Base-by-base conservation (phyloP, 2,329 filamentous ascomycete genomes). In the Ceratocystis ficicola region DNA sequence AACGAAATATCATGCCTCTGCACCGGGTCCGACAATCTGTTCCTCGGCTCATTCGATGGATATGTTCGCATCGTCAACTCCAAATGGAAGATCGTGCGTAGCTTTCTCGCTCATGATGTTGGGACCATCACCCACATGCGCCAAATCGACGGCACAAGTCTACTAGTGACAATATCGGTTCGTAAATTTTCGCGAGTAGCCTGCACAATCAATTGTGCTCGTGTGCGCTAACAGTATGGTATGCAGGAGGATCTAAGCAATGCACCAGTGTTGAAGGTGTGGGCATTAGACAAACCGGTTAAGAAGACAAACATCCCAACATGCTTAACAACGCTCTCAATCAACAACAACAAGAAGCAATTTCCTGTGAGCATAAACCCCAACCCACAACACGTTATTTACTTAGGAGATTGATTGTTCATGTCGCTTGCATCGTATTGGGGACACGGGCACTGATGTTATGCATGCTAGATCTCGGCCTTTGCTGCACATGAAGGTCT, bases 191-290 rank as follows among this genome's bases (percentile, higher is more conserved):
- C 5, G 22, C 15, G 12, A 20, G 32, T 30, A 6, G 7, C 8
- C 41, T 30, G 8, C 20, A 30, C 2, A 17, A 30, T 36, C 6
- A 2, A n/a, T 5, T 17, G 28, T 15, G 5, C 8, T 44, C 30
- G n/a, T 8, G 28, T 65, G 46, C 36, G 28, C 66, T 50, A 44
- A 63, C 25, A 7, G 30, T 28, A 28, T 30, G 6, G 20, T 20
- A 36, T 68, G 22, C 74, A 87, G 76, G 94, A 99, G 76, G 92
- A 97, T 72, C 79, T 96, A 64, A 88, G 88, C 48, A 88, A 83
- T 71, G 91, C 97, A 71, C 93, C 94, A 0, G 82, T 93, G 22
- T 77, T 99, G 68, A 97, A 96, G 75, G 93, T 97, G n/a, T 99
- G 94, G 94, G 93, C 90, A 25, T 80, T 99, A 70, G 92, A 97